Evolutionary conservation across 208 protist species (phyloP).

Genomic region (Leishmania tropica): DNA sequence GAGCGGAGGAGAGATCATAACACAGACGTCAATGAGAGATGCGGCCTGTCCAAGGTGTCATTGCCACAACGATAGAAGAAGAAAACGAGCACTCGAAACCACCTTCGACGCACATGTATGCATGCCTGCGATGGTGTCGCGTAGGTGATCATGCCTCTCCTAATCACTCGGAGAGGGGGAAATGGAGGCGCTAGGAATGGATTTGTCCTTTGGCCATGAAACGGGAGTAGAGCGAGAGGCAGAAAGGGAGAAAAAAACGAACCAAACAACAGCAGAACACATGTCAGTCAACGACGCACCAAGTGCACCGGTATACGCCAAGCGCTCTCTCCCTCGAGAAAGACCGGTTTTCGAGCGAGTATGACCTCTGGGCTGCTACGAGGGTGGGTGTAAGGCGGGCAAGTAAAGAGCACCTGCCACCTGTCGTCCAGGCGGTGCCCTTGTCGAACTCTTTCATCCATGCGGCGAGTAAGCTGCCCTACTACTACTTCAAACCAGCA

Average conservation of each 20-base stretch:
- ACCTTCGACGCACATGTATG: neutral
- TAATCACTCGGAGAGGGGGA: neutral
- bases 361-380: neutral
- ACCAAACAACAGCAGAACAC: neutral
- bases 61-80: neutral
- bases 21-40: neutral
- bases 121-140: neutral
- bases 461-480: neutral
- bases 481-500: conserved; percentile 1
- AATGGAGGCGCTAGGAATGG: neutral
- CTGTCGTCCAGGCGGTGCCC: neutral
- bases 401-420: neutral
- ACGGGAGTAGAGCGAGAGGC: neutral
- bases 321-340: neutral
- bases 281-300: neutral
- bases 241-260: neutral
- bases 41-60: neutral
- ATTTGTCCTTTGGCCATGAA: neutral
- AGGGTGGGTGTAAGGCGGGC: neutral
- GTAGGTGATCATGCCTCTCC: too few relatives aligned
- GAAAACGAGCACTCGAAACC: neutral
- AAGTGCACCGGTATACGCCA: neutral
- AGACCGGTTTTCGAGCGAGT: neutral
- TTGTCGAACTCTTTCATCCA: neutral
- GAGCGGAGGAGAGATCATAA: neutral